Percentiles rank a stretch among this genome's conserved stretches.
These are phyloP conservation scores for Neofusicoccum cordaticola DNA, from an alignment of 2,329 filamentous ascomycete species.

Conservation along the genomic window DNA sequence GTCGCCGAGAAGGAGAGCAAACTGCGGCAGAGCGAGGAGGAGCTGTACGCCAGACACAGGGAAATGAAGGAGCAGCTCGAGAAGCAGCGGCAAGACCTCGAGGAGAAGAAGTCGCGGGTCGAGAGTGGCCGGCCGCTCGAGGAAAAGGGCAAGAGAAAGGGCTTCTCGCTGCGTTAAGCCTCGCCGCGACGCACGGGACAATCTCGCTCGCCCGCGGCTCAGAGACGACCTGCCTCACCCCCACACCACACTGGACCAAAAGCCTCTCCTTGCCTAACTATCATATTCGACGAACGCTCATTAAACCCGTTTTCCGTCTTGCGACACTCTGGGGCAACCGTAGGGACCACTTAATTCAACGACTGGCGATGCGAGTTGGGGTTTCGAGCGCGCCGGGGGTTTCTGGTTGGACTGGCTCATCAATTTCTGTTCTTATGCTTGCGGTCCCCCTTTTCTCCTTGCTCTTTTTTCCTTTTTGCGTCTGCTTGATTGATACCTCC, in stretches of 20 bases:
- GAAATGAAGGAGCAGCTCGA: slow-evolving; percentile 99
- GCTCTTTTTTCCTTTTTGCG: slow-evolving; percentile 31
- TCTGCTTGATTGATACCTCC: slow-evolving; percentile 45
- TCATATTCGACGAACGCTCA: slow-evolving; percentile 28
- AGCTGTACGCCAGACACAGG: slow-evolving; percentile 94
- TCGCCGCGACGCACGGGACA: not conserved
- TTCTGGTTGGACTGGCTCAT: slow-evolving; percentile 17
- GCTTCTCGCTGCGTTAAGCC: slow-evolving; percentile 89
- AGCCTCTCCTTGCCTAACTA: slow-evolving; percentile 29
- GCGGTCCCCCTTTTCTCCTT: slow-evolving; percentile 28
- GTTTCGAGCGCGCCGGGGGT: slow-evolving; percentile 22
- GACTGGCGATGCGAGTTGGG: slow-evolving; percentile 28
- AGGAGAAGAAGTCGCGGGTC: slow-evolving; percentile 96
- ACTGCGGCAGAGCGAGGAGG: slow-evolving; percentile 98
- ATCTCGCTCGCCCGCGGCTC: slow-evolving; percentile 3
- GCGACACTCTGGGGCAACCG: slow-evolving; percentile 37
- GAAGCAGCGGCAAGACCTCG: slow-evolving; percentile 87
- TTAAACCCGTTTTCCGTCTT: slow-evolving; percentile 38
- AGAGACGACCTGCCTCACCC: slow-evolving; percentile 27
- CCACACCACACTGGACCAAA: slow-evolving; percentile 20
- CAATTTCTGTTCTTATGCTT: slow-evolving; percentile 18
- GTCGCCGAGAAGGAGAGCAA: slow-evolving; percentile 99
- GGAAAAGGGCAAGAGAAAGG: slow-evolving; percentile 98
- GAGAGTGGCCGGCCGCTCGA: slow-evolving; percentile 94
- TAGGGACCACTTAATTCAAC: slow-evolving; percentile 35